Evolutionary conservation across 176 grass and related monocot genomes (phyloP).

Genomic region (Elymus sibiricus): DNA sequence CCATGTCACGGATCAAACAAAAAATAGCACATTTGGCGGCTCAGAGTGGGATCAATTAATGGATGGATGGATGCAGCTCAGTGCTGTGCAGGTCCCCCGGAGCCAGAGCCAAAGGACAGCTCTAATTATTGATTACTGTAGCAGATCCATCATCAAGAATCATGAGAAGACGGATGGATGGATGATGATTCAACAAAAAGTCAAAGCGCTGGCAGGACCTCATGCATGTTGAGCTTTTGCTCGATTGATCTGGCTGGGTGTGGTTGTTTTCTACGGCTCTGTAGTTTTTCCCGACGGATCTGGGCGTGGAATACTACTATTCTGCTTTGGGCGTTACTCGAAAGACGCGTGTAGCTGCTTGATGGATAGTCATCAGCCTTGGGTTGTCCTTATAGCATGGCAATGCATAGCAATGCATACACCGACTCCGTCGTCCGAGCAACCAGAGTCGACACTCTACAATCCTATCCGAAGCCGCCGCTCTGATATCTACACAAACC

Average conservation of each 20-base stretch:
- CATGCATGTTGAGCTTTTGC: background rate
- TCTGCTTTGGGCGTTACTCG: background rate
- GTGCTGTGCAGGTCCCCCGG: constrained; percentile 3
- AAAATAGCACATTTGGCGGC: constrained; percentile 16
- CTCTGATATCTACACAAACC: too few species aligned
- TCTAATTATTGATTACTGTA: background rate
- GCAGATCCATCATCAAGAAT: constrained; percentile 16
- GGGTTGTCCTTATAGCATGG: too few species aligned
- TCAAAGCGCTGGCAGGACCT: constrained; percentile 23
- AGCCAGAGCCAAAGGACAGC: background rate
- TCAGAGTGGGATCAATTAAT: constrained; percentile 22
- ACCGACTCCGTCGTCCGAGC: too few species aligned
- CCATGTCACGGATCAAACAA: constrained; percentile 33
- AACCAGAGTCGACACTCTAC: too few species aligned
- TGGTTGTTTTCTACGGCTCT: constrained; percentile 20
- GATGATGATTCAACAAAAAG: background rate
- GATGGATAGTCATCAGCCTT: too few species aligned
- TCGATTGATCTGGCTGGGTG: background rate
- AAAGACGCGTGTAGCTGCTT: too few species aligned
- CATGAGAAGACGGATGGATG: background rate
- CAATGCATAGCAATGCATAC: too few species aligned
- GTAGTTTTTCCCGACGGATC: background rate
- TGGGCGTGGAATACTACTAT: background rate
- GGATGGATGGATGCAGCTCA: background rate
- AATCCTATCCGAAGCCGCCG: too few species aligned